Conservation (phyloP, 176 grass and related monocot species). For the Phoenix dactylifera region DNA sequence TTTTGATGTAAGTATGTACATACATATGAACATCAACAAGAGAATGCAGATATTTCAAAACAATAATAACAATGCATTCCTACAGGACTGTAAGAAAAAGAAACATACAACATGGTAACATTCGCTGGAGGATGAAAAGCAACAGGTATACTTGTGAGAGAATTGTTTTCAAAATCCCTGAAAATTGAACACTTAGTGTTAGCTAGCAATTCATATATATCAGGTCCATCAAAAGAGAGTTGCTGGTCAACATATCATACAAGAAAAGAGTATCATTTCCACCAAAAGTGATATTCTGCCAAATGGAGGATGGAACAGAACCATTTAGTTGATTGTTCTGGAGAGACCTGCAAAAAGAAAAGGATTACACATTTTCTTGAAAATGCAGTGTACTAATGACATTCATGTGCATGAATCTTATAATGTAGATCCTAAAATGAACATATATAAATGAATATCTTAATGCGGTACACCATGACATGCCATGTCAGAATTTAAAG, state of each 20-base stretch:
- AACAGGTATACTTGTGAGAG: constrained; percentile 43
- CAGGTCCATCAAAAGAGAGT: too few species aligned
- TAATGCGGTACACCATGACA: too few species aligned
- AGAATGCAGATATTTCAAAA: not conserved
- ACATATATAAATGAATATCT: too few species aligned
- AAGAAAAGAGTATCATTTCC: constrained; percentile 60
- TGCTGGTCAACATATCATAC: constrained; percentile 39
- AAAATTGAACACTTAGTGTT: constrained; percentile 12
- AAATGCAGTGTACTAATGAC: too few species aligned
- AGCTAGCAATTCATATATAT: not conserved
- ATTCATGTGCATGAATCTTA: too few species aligned
- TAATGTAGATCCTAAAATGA: too few species aligned
- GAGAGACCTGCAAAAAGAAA: constrained; percentile 46
- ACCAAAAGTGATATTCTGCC: constrained; percentile 50
- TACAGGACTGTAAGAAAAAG: constrained; percentile 11
- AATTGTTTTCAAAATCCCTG: constrained; percentile 89
- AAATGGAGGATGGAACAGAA: constrained; percentile 51
- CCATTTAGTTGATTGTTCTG: constrained; percentile 38
- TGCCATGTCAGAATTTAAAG: too few species aligned
- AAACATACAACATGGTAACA: constrained; percentile 61
- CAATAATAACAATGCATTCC: constrained; percentile 7
- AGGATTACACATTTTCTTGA: not conserved
- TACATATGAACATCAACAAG: constrained; percentile 4
- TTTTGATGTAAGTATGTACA: not conserved
- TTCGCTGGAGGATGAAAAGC: constrained; percentile 45